Base-by-base conservation (phyloP, 768 basidiomycete genomes). In the Boletus sensibilis region DNA sequence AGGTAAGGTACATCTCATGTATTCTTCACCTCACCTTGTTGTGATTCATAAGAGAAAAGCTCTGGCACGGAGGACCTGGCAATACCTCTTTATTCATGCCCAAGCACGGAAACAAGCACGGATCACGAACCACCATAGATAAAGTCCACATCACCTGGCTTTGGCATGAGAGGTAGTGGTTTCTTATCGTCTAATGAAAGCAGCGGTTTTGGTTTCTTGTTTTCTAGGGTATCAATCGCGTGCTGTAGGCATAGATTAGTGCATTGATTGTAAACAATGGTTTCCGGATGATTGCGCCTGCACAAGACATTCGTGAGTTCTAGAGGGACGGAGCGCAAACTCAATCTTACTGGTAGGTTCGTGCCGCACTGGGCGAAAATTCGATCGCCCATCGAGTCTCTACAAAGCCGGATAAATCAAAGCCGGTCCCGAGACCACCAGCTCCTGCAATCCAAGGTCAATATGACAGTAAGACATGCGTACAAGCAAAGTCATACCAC, bases 31-130 rank as follows among this genome's bases (percentile, higher is more conserved):
- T 65, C 56, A 85, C 87, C 66, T 82, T 84, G 37, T 72, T 68
- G 57, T 83, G 82, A 53, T 90, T 91, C 56, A 84, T 84, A 0
- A 71, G 63, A 57, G 84, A 86, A 61, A 89, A 91, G 3, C 84
- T 80, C 59, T 90, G 90, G 62, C 89, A 91, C 13, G 89, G 89
- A 4, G 88, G 87, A 4, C 88, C 88, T 88, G 53, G 8, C 3
- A 49, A 59, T 27, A 33, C 35, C 9, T 41, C 5, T 35, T 55
- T 45, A 56, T 25, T 52, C 41, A 34, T 39, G 27, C 20, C 16
- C 34, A 43, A 29, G 39, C 31, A 50, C 12, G 4, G n/a, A 50
- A 27, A 48, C 18, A 50, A 47, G 7, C 13, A 13, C 47, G 18
- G 52, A 61, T 40, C 18, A 69, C 79, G 45, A 71, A 86, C 88